phyloP scores from a whole-genome alignment of 495 filamentous ascomycete genomes.

The Xylona heveae region DNA sequence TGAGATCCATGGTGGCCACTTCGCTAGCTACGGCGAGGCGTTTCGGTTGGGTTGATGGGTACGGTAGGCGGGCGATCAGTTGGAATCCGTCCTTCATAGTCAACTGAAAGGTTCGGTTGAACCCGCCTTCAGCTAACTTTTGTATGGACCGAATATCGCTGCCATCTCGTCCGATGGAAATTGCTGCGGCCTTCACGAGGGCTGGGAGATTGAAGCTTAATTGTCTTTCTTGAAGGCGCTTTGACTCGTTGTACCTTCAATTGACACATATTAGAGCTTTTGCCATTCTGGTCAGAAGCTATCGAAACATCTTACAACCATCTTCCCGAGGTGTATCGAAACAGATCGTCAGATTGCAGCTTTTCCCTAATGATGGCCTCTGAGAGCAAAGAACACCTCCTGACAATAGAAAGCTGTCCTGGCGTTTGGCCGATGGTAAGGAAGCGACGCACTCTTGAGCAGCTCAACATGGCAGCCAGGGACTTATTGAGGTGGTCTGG shows the following conservation, averaged over 20 bases:
- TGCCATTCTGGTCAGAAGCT: not conserved
- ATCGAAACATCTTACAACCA: not conserved
- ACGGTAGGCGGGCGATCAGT: constrained; percentile 19
- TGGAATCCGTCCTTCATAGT: constrained; percentile 13
- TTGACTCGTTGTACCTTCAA: not conserved
- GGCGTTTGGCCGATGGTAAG: too few relatives aligned
- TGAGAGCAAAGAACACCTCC: too few relatives aligned
- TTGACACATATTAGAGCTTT: not conserved
- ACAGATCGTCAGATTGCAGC: too few relatives aligned
- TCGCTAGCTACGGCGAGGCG: constrained; percentile 21
- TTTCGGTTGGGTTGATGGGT: constrained; percentile 15
- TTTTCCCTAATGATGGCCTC: too few relatives aligned
- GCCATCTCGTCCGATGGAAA: constrained; percentile 4
- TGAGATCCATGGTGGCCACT: constrained; percentile 22
- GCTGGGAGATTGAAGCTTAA: constrained; percentile 11
- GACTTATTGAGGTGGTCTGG: too few relatives aligned
- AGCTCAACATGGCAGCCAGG: too few relatives aligned
- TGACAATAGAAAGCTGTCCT: too few relatives aligned
- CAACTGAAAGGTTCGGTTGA: constrained; percentile 16
- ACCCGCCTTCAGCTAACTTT: constrained; percentile 18
- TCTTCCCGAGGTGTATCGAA: not conserved
- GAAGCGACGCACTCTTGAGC: too few relatives aligned
- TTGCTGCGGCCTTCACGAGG: constrained; percentile 10
- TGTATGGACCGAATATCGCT: constrained; percentile 6
- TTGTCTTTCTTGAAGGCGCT: not conserved